Evolutionary conservation across 768 basidiomycete species (phyloP).

Genomic region (Suillus weaverae): DNA sequence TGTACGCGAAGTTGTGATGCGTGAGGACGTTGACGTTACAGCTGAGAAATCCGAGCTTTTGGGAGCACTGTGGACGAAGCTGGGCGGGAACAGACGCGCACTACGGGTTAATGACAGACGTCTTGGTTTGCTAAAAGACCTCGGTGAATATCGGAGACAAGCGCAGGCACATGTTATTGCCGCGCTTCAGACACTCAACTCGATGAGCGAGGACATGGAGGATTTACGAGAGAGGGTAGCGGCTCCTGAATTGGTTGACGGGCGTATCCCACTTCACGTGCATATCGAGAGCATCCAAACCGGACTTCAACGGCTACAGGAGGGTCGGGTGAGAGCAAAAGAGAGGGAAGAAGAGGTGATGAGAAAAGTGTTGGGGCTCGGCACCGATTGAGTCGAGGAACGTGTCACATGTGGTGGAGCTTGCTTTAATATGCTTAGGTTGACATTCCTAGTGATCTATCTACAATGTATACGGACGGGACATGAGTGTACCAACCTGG

Average conservation of each 20-base stretch:
- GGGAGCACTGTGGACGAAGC: constrained; percentile 63
- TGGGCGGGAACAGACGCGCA: constrained; percentile 59
- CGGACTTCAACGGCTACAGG: constrained; percentile 57
- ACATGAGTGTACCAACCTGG: background rate
- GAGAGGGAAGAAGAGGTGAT: constrained; percentile 41
- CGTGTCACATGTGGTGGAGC: constrained; percentile 2
- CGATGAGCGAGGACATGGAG: constrained; percentile 74
- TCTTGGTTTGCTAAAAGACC: constrained; percentile 51
- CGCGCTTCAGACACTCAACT: constrained; percentile 58
- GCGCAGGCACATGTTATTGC: constrained; percentile 68
- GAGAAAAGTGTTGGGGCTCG: constrained; percentile 21
- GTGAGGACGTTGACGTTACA: constrained; percentile 52
- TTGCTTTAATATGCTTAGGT: background rate
- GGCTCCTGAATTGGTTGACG: constrained; percentile 60
- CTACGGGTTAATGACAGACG: constrained; percentile 54
- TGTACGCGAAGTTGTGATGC: constrained; percentile 57
- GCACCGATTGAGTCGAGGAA: constrained; percentile 8
- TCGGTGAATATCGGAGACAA: constrained; percentile 57
- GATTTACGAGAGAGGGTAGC: constrained; percentile 73
- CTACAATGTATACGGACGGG: background rate
- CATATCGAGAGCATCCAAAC: constrained; percentile 71
- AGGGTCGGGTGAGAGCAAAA: constrained; percentile 53
- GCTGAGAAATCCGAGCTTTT: constrained; percentile 55
- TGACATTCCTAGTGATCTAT: background rate
- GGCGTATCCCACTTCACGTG: constrained; percentile 66